These are phyloP conservation scores for Globisporangium paroecandrum DNA, from an alignment of 352 stramenopile species.

Conservation along the genomic window DNA sequence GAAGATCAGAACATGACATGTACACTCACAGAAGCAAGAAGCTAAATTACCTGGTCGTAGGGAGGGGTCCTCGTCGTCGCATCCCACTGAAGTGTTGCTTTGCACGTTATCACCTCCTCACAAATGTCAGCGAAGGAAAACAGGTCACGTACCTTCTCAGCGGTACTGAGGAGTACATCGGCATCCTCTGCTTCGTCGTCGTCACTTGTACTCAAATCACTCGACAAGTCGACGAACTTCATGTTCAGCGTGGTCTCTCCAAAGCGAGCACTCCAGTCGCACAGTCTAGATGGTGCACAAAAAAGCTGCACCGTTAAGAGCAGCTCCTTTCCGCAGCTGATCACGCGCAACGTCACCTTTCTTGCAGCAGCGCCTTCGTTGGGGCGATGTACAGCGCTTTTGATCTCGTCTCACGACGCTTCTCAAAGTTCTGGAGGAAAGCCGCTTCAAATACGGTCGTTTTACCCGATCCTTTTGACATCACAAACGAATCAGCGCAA, in stretches of 20 bases:
- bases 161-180: constrained; percentile 38
- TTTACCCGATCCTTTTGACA: constrained; percentile 39
- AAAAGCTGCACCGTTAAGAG: not conserved
- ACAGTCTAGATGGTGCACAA: constrained; percentile 17
- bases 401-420: not conserved
- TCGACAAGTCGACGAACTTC: constrained; percentile 37
- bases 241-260: constrained; percentile 25
- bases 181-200: constrained; percentile 17
- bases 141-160: constrained; percentile 31
- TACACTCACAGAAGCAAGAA: not conserved
- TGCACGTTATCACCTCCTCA: not conserved
- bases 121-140: not conserved
- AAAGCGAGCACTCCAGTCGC: constrained; percentile 40
- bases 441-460: constrained; percentile 42
- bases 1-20: not conserved
- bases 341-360: constrained; percentile 23
- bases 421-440: constrained; percentile 34
- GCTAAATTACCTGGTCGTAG: constrained; percentile 14
- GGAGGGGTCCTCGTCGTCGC: constrained; percentile 21
- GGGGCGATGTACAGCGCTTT: constrained; percentile 49
- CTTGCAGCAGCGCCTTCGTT: constrained; percentile 42
- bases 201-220: constrained; percentile 11
- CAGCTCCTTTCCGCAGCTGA: not conserved
- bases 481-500: not conserved
- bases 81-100: constrained; percentile 35